phyloP scores from a whole-genome alignment of 2,329 filamentous ascomycete species.

The Scortechinia acanthostroma region DNA sequence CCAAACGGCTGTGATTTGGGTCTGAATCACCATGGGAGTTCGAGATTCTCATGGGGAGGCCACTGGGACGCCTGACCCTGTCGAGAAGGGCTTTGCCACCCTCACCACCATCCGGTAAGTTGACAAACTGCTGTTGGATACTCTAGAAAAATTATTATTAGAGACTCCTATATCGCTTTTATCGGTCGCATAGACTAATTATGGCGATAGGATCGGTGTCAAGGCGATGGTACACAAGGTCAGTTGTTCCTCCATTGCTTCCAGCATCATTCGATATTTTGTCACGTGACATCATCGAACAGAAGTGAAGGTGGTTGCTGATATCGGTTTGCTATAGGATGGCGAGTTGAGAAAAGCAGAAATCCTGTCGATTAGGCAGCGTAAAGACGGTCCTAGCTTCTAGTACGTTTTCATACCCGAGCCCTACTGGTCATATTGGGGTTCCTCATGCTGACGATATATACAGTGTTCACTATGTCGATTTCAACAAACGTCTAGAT shows the following conservation, averaged over 20 bases:
- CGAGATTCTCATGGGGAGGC: not conserved
- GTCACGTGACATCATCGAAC: conserved; percentile 1
- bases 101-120: conserved; percentile 53
- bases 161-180: conserved; percentile 3
- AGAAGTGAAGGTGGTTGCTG: too few relatives aligned
- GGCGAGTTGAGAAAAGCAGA: conserved; percentile 59
- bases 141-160: conserved; percentile 6
- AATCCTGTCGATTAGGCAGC: conserved; percentile 53
- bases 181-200: conserved; percentile 14
- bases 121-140: too few relatives aligned
- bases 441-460: not conserved
- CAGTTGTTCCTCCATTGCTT: not conserved
- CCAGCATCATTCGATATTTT: not conserved
- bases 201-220: conserved; percentile 45
- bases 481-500: conserved; percentile 66
- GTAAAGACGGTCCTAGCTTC: conserved; percentile 49
- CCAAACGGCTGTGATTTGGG: not conserved
- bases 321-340: conserved; percentile 17
- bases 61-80: not conserved
- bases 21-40: not conserved
- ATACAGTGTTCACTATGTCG: conserved; percentile 51
- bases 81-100: conserved; percentile 51
- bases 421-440: not conserved
- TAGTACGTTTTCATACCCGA: conserved; percentile 22
- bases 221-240: conserved; percentile 62